Evolutionary conservation across 352 stramenopile species (phyloP).

Genomic region (Phytophthora europaea): DNA sequence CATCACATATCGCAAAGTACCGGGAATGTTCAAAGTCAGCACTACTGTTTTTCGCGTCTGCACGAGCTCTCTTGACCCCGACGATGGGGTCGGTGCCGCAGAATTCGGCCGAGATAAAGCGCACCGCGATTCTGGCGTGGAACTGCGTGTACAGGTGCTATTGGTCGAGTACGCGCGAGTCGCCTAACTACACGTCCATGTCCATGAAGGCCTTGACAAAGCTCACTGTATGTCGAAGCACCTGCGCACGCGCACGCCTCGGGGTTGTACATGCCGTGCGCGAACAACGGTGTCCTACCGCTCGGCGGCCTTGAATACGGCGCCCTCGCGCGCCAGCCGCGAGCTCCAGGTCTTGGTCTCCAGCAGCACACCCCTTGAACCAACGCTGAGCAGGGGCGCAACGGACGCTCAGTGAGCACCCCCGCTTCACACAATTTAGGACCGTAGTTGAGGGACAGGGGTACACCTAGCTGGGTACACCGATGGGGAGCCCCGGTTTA

Average conservation of each 20-base stretch:
- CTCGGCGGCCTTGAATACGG: constrained; percentile 61
- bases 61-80: constrained; percentile 43
- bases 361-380: no score
- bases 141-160: constrained; percentile 71
- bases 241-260: constrained; percentile 45
- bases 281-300: constrained; percentile 78
- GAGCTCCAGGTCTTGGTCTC: constrained; percentile 58
- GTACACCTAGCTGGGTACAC: no score
- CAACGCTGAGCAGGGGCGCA: no score
- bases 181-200: constrained; percentile 52
- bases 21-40: no score
- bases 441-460: no score
- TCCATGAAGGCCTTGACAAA: constrained; percentile 68
- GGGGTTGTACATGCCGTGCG: constrained; percentile 61
- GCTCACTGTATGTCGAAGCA: constrained; percentile 59
- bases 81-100: constrained; percentile 65
- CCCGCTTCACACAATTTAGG: no score
- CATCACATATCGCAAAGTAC: no score
- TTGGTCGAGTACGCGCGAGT: constrained; percentile 58
- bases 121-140: constrained; percentile 54
- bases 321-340: constrained; percentile 39
- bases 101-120: constrained; percentile 46
- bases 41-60: no score
- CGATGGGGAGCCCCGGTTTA: no score
- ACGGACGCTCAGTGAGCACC: no score